phyloP scores from a whole-genome alignment of 257 asterid species.

The Schizonepeta tenuifolia region DNA sequence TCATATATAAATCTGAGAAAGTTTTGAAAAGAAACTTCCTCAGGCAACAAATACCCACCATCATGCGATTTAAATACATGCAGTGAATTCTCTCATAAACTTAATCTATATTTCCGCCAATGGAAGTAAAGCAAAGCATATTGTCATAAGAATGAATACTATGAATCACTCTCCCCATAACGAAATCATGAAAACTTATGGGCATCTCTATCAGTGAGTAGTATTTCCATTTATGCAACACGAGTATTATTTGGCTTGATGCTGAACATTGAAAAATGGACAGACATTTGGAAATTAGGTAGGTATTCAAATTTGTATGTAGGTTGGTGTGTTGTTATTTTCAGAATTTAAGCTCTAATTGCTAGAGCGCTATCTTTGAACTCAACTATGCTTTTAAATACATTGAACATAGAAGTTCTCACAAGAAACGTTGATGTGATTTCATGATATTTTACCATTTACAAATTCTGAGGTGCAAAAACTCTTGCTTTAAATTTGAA shows the following conservation, averaged over 20 bases:
- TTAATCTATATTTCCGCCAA: too few species aligned
- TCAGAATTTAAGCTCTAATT: constrained; percentile 1
- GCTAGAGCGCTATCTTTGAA: neutral
- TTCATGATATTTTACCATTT: constrained; percentile 13
- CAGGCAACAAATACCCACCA: too few species aligned
- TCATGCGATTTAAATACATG: too few species aligned
- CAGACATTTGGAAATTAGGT: neutral
- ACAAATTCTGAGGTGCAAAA: constrained; percentile 27
- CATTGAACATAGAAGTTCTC: constrained; percentile 24
- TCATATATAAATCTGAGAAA: too few species aligned
- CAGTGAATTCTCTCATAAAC: too few species aligned
- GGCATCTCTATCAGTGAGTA: neutral
- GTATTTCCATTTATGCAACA: neutral
- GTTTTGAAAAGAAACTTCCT: too few species aligned
- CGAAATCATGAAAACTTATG: neutral
- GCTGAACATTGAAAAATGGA: neutral
- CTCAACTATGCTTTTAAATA: constrained; percentile 13
- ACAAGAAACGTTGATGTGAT: neutral
- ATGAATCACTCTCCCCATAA: neutral
- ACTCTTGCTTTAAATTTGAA: constrained; percentile 33
- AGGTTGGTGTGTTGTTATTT: constrained; percentile 8
- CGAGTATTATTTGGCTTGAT: neutral
- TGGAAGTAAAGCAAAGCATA: too few species aligned
- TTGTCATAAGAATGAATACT: neutral
- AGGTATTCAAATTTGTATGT: constrained; percentile 14